These are phyloP conservation scores for Euphorbia lathyris DNA, from an alignment of 345 rosid genomes.

Conservation along the genomic window DNA sequence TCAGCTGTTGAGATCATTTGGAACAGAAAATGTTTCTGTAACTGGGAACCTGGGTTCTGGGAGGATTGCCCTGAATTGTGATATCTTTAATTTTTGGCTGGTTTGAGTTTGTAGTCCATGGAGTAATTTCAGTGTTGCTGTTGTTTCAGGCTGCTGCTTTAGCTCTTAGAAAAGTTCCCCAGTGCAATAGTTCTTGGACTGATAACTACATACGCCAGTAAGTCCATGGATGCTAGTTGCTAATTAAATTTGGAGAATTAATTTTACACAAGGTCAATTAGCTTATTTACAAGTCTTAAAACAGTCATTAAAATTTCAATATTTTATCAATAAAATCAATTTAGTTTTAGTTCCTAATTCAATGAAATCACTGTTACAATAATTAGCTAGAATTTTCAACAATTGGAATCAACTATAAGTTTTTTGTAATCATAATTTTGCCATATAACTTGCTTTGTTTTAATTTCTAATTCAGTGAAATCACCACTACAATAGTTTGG, in stretches of 20 bases:
- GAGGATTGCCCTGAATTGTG: neutral
- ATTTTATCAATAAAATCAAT: neutral
- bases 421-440: neutral
- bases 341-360: neutral
- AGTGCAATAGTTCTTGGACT: conserved; percentile 97
- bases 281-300: neutral
- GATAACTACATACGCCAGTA: conserved; percentile 92
- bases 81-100: no score
- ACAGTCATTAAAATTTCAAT: neutral
- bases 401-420: neutral
- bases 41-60: neutral
- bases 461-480: no score
- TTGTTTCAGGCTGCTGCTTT: conserved; percentile 85
- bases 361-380: neutral
- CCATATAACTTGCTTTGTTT: neutral
- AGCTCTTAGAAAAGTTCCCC: conserved; percentile 91
- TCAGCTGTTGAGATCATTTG: neutral
- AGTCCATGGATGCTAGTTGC: conserved; percentile 27
- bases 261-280: neutral
- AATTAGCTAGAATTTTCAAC: neutral
- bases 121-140: conserved; percentile 5
- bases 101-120: neutral
- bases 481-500: neutral
- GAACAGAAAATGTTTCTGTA: neutral
- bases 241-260: neutral